Base-by-base conservation (phyloP, 441 rosid genomes). In the Capsella rubella region DNA sequence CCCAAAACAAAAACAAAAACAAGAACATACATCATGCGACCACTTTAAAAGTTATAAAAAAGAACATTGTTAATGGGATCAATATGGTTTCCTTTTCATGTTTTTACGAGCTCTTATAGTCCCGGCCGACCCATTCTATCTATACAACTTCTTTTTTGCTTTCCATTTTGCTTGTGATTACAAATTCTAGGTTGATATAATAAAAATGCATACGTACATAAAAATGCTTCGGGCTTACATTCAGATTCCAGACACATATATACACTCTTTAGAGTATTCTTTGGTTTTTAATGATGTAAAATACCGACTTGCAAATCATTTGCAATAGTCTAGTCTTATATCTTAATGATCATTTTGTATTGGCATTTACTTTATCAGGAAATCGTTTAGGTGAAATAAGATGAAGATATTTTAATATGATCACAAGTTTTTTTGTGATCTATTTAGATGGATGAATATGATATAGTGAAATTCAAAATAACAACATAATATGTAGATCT, bases 1-100 rank as follows among this genome's bases (percentile, higher is more conserved):
- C 16, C 57, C 6, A 11, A 47, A 32, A 14, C 4, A n/a, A 54
- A 35, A 21, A 39, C 32, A 49, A 63, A 3, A 73, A 58, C 35
- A 64, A 59, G 49, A 27, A 68, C 21, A 21, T 21, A 21, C 25
- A 21, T 21, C 25, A 46, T 54, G 79, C 59, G 79, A 75, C 79
- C 79, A 75, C 79, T 21, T 0, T 62, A 75, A 46, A 76, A 49
- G 75, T 49, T 43, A 9, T 27, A 49, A 43, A 61, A 68, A 21
- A 76, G 75, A 69, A 76, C 75, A 76, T 76, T 69, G 79, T 76
- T 62, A 55, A 62, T 39, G 69, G 79, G n/a, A 76, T 76, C 74
- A 49, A 43, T 43, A 54, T 62, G 28, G 34, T 43, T 42, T 68
- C 27, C 58, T 75, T 68, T 61, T 42, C 25, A 21, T 74, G 39